Evolutionary conservation across 306 rosid species (phyloP), one percentile per base, ranked within the genome.

Genomic region (Corylus heterophylla): DNA sequence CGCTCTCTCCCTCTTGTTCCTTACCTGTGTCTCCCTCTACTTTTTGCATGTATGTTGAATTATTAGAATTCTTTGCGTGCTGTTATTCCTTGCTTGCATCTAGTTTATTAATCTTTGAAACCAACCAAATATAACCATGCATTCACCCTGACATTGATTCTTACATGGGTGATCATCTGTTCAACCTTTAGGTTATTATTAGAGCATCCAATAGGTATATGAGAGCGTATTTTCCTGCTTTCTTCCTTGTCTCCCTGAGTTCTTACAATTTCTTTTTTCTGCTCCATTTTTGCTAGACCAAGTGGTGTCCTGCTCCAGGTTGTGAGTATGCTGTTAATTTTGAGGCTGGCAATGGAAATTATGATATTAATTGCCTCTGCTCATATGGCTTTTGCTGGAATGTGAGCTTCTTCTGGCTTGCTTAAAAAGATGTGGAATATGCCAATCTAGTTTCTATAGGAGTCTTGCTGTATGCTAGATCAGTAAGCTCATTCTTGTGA

Each of bases 221-320:
- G 66, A 44, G 29, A 35, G 50, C 25, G 27, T 73, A 12, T 74
- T 37, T 71, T n/a, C 16, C 25, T 67, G 54, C 66, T 16, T 67
- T 76, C 51, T 78, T 58, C 31, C 51, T 17, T 17, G 52, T 70
- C 48, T 45, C 55, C 13, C n/a, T 5, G 67, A 45, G 14, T 66
- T 22, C 63, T 79, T 22, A 50, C 54, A 66, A 47, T 42, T 83
- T 22, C 49, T 76, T 71, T 71, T 56, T 76, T 76, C 61, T 61
- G 49, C 44, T 55, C 6, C 47, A 50, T 67, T 71, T 70, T 85
- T 54, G 69, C 68, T 72, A 93, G 94, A 93, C 92, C 79, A 93
- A 89, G 85, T 93, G 96, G 97, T 93, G 97, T 77, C 97, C 97
- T 78, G 96, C 96, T 51, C 94, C 97, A 0, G 96, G 91, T 55